Evolutionary conservation across 169 alveolate species (phyloP).

Genomic region (Eimeria maxima): DNA sequence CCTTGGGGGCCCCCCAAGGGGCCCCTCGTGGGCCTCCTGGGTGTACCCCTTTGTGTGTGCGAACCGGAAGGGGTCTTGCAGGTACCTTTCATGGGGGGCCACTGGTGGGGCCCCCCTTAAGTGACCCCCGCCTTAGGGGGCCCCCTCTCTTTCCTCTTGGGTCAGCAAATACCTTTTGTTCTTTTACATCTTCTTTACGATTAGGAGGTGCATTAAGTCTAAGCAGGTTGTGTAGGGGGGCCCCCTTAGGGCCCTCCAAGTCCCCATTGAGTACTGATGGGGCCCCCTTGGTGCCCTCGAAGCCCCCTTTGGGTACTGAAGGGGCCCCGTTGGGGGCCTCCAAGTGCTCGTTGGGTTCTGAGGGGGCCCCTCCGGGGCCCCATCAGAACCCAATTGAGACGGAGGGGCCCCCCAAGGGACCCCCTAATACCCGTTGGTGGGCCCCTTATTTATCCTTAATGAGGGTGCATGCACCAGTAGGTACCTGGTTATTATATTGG

Average conservation of each 20-base stretch:
- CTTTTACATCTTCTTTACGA: no score
- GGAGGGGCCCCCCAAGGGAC: neutral
- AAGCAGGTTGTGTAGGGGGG: neutral
- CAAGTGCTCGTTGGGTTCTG: no score
- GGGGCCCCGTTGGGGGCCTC: slow-evolving; percentile 6
- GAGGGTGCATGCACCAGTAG: slow-evolving; percentile 89
- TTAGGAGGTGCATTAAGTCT: no score
- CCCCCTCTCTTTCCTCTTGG: neutral
- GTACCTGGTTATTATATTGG: slow-evolving; percentile 86
- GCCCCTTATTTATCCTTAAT: slow-evolving; percentile 81
- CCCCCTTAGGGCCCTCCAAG: no score
- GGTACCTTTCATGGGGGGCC: no score
- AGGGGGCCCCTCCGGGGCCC: no score
- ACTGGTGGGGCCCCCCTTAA: no score
- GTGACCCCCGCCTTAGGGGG: neutral
- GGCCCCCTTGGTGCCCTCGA: no score
- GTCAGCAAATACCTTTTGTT: no score
- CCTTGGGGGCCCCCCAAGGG: slow-evolving; percentile 4
- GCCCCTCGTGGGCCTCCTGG: neutral
- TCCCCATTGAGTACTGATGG: neutral
- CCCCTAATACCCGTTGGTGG: slow-evolving; percentile 40
- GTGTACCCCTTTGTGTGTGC: neutral
- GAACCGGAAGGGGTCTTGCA: no score
- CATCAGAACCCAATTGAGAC: no score
- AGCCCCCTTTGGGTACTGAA: neutral